Conservation (phyloP, 768 basidiomycete genomes). For the Lanmaoa pseudosensibilis region DNA sequence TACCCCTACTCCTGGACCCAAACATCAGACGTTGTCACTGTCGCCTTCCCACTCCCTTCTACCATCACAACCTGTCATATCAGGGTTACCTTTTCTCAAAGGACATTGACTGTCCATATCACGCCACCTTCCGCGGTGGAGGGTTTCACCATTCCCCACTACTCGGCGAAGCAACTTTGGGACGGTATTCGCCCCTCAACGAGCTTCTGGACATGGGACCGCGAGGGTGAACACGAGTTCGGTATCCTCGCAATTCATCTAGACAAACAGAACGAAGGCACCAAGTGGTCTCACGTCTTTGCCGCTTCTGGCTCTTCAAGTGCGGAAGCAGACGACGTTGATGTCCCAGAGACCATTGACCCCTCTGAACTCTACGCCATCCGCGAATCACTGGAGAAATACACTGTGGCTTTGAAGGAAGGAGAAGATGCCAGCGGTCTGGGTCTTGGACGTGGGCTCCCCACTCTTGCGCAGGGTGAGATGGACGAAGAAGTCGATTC, state of each 20-base stretch:
- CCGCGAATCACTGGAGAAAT: constrained; percentile 82
- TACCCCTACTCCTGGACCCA: constrained; percentile 95
- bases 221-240: constrained; percentile 63
- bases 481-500: constrained; percentile 88
- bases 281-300: constrained; percentile 88
- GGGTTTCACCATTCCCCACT: constrained; percentile 51
- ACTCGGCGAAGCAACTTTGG: constrained; percentile 71
- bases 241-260: constrained; percentile 81
- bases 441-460: constrained; percentile 66
- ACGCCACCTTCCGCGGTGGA: constrained; percentile 33
- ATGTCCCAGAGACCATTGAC: constrained; percentile 87
- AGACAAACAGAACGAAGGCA: constrained; percentile 81
- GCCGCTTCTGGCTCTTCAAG: constrained; percentile 42
- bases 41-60: constrained; percentile 83
- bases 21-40: constrained; percentile 74
- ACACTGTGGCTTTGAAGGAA: constrained; percentile 61
- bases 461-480: constrained; percentile 85
- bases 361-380: constrained; percentile 79
- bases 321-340: constrained; percentile 46
- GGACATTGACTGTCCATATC: constrained; percentile 66
- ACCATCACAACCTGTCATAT: constrained; percentile 62
- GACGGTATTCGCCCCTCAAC: constrained; percentile 70
- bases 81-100: constrained; percentile 62
- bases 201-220: constrained; percentile 95
- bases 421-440: constrained; percentile 62